Conservation (phyloP, 2,329 filamentous ascomycete species). For the Juglanconis sp. region DNA sequence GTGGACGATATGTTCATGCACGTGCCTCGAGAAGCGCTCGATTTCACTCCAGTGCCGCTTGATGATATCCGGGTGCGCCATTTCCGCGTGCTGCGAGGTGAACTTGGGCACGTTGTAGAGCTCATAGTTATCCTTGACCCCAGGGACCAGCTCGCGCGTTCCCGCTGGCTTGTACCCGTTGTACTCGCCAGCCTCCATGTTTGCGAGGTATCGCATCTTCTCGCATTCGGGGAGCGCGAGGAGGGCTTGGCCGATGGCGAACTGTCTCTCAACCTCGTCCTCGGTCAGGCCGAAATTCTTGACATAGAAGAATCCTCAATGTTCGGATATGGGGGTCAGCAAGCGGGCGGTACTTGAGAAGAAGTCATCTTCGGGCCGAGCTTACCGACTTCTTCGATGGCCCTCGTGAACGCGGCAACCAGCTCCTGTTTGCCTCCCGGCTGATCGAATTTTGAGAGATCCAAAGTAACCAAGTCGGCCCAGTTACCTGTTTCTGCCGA, state of each 20-base stretch:
- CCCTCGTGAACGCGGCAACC: slow-evolving; percentile 20
- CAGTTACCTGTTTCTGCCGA: slow-evolving; percentile 1
- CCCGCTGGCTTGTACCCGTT: slow-evolving; percentile 48
- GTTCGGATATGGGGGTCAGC: background rate
- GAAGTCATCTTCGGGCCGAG: too few relatives aligned
- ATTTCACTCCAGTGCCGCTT: slow-evolving; percentile 49
- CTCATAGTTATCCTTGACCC: slow-evolving; percentile 52
- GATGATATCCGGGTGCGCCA: slow-evolving; percentile 42
- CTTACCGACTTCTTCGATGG: slow-evolving; percentile 10
- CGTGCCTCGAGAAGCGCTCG: slow-evolving; percentile 45
- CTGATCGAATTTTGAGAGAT: slow-evolving; percentile 14
- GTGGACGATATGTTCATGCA: slow-evolving; percentile 43
- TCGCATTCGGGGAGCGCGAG: slow-evolving; percentile 46
- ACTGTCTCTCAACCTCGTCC: slow-evolving; percentile 53
- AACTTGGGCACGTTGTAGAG: slow-evolving; percentile 62
- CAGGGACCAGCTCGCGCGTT: slow-evolving; percentile 22
- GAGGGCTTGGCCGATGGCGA: slow-evolving; percentile 53
- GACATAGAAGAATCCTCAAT: slow-evolving; percentile 50
- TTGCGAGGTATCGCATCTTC: slow-evolving; percentile 47
- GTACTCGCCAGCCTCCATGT: slow-evolving; percentile 46
- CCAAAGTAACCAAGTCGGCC: slow-evolving; percentile 11
- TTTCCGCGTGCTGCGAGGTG: slow-evolving; percentile 40
- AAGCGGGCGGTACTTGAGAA: too few relatives aligned
- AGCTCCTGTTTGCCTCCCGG: slow-evolving; percentile 19
- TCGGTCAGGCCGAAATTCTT: slow-evolving; percentile 55